phyloP scores from a whole-genome alignment of 805 yeast species.

The Citeromyces matritensis region DNA sequence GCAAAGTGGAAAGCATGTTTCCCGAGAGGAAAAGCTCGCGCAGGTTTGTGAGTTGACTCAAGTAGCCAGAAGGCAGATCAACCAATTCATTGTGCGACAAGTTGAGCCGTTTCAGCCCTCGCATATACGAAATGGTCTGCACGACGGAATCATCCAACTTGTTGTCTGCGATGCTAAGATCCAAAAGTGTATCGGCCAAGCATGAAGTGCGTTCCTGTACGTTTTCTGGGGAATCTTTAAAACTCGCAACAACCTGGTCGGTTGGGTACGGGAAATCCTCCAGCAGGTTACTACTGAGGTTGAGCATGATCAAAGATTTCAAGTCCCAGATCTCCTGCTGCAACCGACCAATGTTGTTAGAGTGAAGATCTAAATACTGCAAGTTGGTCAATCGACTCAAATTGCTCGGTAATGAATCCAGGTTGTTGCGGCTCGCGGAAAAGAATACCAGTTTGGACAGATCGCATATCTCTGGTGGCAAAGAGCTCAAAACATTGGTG shows the following conservation, averaged over 20 bases:
- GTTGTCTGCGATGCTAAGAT: conserved; percentile 68
- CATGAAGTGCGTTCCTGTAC: background rate
- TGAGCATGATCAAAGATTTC: conserved; percentile 37
- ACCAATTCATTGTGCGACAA: conserved; percentile 72
- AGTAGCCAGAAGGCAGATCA: conserved; percentile 69
- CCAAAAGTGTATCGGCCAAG: conserved; percentile 18
- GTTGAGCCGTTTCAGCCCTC: conserved; percentile 48
- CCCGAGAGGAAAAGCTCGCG: conserved; percentile 70
- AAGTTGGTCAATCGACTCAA: conserved; percentile 47
- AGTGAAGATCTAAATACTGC: conserved; percentile 63
- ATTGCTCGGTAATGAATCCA: conserved; percentile 53
- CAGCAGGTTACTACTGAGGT: conserved; percentile 61
- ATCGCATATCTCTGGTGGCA: conserved; percentile 55
- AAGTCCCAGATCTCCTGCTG: conserved; percentile 58
- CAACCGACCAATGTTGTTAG: conserved; percentile 62
- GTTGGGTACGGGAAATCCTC: conserved; percentile 42
- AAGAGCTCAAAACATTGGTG: conserved; percentile 62
- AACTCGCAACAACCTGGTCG: conserved; percentile 8
- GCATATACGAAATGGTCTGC: conserved; percentile 44
- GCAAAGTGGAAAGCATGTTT: conserved; percentile 60
- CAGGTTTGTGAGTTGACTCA: conserved; percentile 38
- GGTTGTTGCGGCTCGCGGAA: conserved; percentile 60
- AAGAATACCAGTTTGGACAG: conserved; percentile 47
- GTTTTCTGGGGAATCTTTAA: conserved; percentile 1
- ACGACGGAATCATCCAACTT: conserved; percentile 67